Evolutionary conservation across 2,329 filamentous ascomycete genomes (phyloP).

Genomic region (Pezicula carpinea): DNA sequence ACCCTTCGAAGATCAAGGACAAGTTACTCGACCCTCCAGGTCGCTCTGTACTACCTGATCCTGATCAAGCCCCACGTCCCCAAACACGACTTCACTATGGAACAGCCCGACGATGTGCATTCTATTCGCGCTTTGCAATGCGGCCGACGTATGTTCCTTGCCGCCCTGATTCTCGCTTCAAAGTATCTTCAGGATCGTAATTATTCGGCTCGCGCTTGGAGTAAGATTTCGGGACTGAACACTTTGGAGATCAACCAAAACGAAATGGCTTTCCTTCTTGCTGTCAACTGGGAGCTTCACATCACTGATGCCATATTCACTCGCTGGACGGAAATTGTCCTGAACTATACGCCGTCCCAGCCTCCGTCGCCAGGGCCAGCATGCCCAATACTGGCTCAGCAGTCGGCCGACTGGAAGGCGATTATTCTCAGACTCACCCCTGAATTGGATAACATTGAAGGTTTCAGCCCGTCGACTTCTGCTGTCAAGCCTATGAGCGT

Average conservation of each 20-base stretch:
- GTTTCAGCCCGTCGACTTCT: constrained; percentile 35
- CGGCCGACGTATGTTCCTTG: constrained; percentile 94
- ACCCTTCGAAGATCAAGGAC: constrained; percentile 91
- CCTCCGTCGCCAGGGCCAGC: constrained; percentile 47
- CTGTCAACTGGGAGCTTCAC: constrained; percentile 92
- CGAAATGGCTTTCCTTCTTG: constrained; percentile 84
- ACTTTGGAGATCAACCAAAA: constrained; percentile 95
- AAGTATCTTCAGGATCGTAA: constrained; percentile 98
- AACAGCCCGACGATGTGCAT: constrained; percentile 70
- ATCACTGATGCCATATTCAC: constrained; percentile 86
- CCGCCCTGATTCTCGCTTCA: constrained; percentile 89
- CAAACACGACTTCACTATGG: constrained; percentile 77
- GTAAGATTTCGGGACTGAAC: constrained; percentile 95
- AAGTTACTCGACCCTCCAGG: constrained; percentile 95
- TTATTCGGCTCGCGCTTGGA: constrained; percentile 96
- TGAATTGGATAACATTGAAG: constrained; percentile 54
- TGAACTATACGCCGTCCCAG: constrained; percentile 65
- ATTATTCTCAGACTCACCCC: constrained; percentile 53
- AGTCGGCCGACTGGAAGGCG: constrained; percentile 47
- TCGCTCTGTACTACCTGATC: constrained; percentile 93
- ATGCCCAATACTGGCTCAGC: constrained; percentile 19
- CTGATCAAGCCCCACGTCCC: constrained; percentile 90
- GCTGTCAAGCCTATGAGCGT: constrained; percentile 16
- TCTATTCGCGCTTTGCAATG: constrained; percentile 82
- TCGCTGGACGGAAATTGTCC: constrained; percentile 88